Evolutionary conservation across 2,329 filamentous ascomycete genomes (phyloP).

Genomic region (Zymoseptoria passerinii): DNA sequence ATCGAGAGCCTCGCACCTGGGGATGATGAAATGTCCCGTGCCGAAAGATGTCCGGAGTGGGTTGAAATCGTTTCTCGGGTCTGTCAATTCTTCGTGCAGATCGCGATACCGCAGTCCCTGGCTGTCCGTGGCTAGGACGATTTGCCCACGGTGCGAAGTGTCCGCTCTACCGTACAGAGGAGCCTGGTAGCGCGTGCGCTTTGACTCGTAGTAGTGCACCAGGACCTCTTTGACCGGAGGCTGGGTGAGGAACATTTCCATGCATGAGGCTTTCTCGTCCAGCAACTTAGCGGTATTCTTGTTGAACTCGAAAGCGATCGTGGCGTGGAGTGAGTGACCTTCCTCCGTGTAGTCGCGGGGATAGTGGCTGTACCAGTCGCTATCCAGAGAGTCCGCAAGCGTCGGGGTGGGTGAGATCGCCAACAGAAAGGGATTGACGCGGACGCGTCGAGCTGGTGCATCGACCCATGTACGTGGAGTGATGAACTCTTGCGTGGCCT

Average conservation of each 20-base stretch:
- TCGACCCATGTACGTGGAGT: background rate
- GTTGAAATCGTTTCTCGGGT: no score
- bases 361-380: background rate
- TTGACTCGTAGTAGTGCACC: background rate
- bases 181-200: no score
- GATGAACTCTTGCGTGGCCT: no score
- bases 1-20: background rate
- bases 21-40: background rate
- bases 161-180: no score
- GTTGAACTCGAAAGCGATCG: background rate
- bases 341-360: background rate
- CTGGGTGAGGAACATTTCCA: background rate
- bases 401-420: background rate
- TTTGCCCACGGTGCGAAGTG: background rate
- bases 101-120: background rate
- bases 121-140: background rate
- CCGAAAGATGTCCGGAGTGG: no score
- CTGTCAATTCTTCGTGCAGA: background rate
- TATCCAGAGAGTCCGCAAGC: background rate
- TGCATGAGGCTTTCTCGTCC: background rate
- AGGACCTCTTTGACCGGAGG: background rate
- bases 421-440: background rate
- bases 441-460: background rate
- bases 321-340: background rate
- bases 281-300: background rate